phyloP scores from a whole-genome alignment of 306 rosid species.

The Senna siamea region DNA sequence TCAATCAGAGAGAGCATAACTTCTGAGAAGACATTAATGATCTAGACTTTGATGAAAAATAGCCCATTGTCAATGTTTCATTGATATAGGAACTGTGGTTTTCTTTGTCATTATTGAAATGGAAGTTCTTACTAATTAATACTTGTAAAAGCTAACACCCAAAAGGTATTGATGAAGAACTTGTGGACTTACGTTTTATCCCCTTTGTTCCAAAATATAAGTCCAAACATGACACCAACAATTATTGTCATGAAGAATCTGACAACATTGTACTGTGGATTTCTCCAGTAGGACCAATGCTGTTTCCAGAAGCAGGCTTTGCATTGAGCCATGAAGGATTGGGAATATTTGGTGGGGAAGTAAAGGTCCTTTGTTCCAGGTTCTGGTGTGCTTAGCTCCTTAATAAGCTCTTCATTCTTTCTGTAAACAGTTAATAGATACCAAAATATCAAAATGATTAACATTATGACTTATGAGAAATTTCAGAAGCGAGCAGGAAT shows the following conservation, averaged over 20 bases:
- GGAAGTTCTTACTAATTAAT: too few species aligned
- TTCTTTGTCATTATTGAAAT: neutral
- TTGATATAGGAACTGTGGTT: neutral
- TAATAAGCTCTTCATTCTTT: slow-evolving; percentile 28
- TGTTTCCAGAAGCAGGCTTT: slow-evolving; percentile 43
- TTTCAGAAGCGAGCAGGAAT: slow-evolving; percentile 23
- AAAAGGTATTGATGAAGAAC: neutral
- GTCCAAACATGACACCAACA: slow-evolving; percentile 36
- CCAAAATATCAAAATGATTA: slow-evolving; percentile 1
- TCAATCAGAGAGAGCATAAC: neutral
- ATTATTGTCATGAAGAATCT: slow-evolving; percentile 30
- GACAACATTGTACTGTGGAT: slow-evolving; percentile 32
- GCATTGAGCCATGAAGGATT: slow-evolving; percentile 29
- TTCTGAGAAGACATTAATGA: neutral
- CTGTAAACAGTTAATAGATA: slow-evolving; percentile 12
- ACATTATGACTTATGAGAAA: neutral
- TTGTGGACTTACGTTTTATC: slow-evolving; percentile 27
- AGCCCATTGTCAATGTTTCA: neutral
- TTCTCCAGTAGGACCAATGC: slow-evolving; percentile 43
- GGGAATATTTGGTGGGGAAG: slow-evolving; percentile 32
- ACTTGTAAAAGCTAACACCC: neutral
- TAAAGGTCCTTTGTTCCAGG: slow-evolving; percentile 21
- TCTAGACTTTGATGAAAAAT: too few species aligned
- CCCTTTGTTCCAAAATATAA: slow-evolving; percentile 40
- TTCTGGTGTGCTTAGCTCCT: slow-evolving; percentile 28